These are phyloP conservation scores for Phyllachora maydis DNA, from an alignment of 2,329 filamentous ascomycete species.

Conservation along the genomic window DNA sequence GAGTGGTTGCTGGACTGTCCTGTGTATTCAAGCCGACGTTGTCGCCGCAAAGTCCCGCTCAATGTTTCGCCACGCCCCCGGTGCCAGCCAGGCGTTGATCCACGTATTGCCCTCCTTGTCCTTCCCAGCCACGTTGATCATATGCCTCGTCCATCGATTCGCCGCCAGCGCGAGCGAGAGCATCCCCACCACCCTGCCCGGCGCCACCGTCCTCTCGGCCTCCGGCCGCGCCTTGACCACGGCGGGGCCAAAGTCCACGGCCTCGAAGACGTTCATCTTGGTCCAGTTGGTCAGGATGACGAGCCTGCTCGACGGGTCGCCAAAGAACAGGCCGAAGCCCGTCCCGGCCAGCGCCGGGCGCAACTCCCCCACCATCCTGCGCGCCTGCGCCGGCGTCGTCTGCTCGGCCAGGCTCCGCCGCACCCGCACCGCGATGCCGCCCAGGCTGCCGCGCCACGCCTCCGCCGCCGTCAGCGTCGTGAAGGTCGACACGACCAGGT, in stretches of 20 bases:
- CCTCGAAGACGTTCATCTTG: conserved; percentile 4
- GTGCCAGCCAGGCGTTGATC: conserved; percentile 3
- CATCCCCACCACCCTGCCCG: conserved; percentile 2
- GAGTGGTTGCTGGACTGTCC: too few species aligned
- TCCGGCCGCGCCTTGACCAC: conserved; percentile 1
- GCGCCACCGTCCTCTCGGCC: neutral
- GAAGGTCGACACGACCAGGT: conserved; percentile 3
- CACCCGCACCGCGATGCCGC: conserved; percentile 3
- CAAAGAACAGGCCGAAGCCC: conserved; percentile 1
- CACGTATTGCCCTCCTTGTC: conserved; percentile 5
- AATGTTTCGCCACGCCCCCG: conserved; percentile 2
- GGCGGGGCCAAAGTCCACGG: conserved; percentile 5
- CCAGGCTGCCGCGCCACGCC: conserved; percentile 3
- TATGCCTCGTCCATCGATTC: conserved; percentile 2
- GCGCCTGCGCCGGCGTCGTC: conserved; percentile 4
- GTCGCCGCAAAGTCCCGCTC: conserved; percentile 5
- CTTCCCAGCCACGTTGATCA: conserved; percentile 4
- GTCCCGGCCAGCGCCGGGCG: neutral
- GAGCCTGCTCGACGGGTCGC: conserved; percentile 1
- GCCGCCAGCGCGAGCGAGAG: neutral
- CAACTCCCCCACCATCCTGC: conserved; percentile 3
- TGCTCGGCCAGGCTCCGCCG: conserved; percentile 4
- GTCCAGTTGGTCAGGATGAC: conserved; percentile 4
- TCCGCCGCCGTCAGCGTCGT: conserved; percentile 2
- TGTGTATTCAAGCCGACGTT: too few species aligned